These are phyloP conservation scores for Pinus tabuliformis DNA, from an alignment of 75 land plant species.

Conservation along the genomic window DNA sequence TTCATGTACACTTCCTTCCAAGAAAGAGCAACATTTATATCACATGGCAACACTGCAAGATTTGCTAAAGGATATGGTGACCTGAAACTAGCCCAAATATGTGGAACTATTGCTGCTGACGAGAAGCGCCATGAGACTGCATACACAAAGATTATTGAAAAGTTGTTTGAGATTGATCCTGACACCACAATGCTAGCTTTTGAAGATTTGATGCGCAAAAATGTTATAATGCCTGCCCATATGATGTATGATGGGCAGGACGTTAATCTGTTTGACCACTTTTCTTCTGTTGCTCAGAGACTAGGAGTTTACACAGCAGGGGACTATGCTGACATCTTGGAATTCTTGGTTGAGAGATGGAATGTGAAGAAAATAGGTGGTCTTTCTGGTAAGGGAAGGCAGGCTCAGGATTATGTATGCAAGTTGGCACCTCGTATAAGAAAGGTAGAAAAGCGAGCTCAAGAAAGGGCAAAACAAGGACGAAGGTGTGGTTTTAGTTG, in stretches of 20 bases:
- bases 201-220: constrained; percentile 60
- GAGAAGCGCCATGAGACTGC: constrained; percentile 51
- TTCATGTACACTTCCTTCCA: constrained; percentile 55
- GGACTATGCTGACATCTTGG: constrained; percentile 59
- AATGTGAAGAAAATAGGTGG: constrained; percentile 37
- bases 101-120: constrained; percentile 51
- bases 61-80: constrained; percentile 59
- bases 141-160: constrained; percentile 53
- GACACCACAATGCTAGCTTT: constrained; percentile 45
- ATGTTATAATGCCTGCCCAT: constrained; percentile 54
- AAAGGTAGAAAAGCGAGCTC: constrained; percentile 45
- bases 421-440: constrained; percentile 34
- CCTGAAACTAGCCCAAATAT: constrained; percentile 43
- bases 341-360: constrained; percentile 53
- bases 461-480: constrained; percentile 24
- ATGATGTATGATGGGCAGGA: constrained; percentile 61
- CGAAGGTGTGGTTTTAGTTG: constrained; percentile 38
- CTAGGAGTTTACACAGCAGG: constrained; percentile 57
- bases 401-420: constrained; percentile 59
- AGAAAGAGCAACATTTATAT: constrained; percentile 48
- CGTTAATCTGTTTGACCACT: constrained; percentile 46
- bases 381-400: constrained; percentile 37
- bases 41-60: constrained; percentile 65
- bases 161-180: constrained; percentile 60
- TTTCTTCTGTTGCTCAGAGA: constrained; percentile 47